Evolutionary conservation across 352 stramenopile species (phyloP), one percentile per base, ranked within the genome.

Genomic region (Aphanomyces astaci): DNA sequence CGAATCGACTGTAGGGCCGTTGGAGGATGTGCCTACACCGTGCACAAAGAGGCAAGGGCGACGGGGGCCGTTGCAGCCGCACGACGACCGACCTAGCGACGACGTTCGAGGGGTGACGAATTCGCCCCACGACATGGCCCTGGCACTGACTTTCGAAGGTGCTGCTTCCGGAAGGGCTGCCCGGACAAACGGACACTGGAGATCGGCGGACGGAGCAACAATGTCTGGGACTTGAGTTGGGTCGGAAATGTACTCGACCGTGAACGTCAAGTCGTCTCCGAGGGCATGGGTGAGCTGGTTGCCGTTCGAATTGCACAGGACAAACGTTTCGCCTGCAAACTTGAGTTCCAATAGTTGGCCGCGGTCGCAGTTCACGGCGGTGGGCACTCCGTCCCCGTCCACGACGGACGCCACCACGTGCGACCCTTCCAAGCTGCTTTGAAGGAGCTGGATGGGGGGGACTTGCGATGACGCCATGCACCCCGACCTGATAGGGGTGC

Each of bases 31-130:
- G 1, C 74, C 77, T 10, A 84, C 75, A n/a, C 77, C 77, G 57
- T 84, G 77, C 3, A 81, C 59, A 46, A 84, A 80, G 46, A 84
- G 28, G 33, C 77, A 84, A 22, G 76, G 53, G 48, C 77, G 76
- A 4, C 55, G 32, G 27, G 28, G 24, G 13, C n/a, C 22, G 22
- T 39, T n/a, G 43, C 62, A 68, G 10, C n/a, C 62, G 22, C 62
- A 68, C 10, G 43, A 60, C 1, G 62, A 68, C 17, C 27, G 57
- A n/a, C 4, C 22, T 3, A 68, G 9, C 11, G 62, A 46, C 1
- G 45, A 43, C 24, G 39, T 24, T 17, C 43, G 43, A 3, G 33
- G 24, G 25, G 24, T 30, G 3, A 28, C 32, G 28, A n/a, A 9
- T 7, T 27, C 62, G 30, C n/a, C n/a, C 1, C 11, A 46, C 15